A percentile compares a stretch with the other conserved stretches of the same genome.
Conservation (phyloP, 129 eudicot species). For the Chrysanthemum lavandulifolium region DNA sequence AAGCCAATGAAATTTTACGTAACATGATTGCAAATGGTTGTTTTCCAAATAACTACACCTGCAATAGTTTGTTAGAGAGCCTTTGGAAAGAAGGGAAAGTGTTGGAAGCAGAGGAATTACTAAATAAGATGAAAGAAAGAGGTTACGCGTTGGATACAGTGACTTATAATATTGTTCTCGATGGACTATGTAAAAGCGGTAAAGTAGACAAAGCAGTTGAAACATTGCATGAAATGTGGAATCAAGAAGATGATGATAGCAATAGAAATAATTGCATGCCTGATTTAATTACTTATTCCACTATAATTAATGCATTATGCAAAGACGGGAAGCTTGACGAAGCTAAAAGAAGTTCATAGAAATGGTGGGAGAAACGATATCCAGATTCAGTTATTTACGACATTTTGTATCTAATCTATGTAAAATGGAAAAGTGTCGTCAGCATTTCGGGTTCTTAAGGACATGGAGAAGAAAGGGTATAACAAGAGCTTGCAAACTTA, state of each 20-base stretch:
- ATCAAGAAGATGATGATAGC: constrained; percentile 45
- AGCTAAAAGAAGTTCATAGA: constrained; percentile 85
- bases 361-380: constrained; percentile 59
- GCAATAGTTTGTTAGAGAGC: constrained; percentile 82
- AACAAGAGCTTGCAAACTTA: constrained; percentile 74
- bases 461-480: constrained; percentile 89
- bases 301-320: constrained; percentile 67
- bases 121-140: constrained; percentile 81
- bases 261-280: constrained; percentile 52
- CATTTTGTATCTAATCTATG: constrained; percentile 58
- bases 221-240: constrained; percentile 73
- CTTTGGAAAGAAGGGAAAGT: constrained; percentile 81
- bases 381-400: constrained; percentile 81
- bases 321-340: constrained; percentile 78
- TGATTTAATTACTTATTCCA: constrained; percentile 84
- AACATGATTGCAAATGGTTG: constrained; percentile 62
- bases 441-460: constrained; percentile 94
- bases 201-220: constrained; percentile 79
- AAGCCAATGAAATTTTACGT: constrained; percentile 54
- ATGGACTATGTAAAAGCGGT: constrained; percentile 78
- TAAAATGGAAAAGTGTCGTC: constrained; percentile 70
- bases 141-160: constrained; percentile 62
- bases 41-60: constrained; percentile 65
- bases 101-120: constrained; percentile 70
- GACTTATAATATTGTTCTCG: constrained; percentile 83